A percentile compares a stretch with the other conserved stretches of the same genome.
Evolutionary conservation across 2,329 filamentous ascomycete genomes (phyloP).

Genomic region (Tolypocladium cylindrosporum): DNA sequence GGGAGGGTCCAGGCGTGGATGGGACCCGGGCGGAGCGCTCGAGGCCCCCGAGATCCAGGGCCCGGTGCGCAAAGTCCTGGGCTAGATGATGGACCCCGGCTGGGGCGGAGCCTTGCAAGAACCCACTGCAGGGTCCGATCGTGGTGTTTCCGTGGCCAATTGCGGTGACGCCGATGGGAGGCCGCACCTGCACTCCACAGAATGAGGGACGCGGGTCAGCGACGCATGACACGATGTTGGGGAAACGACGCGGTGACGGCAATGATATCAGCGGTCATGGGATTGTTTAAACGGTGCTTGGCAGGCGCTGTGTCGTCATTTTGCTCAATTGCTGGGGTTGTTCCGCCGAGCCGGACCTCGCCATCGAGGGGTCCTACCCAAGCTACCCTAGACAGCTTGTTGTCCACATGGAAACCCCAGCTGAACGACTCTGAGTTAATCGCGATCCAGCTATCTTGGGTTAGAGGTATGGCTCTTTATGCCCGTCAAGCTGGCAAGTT

Average conservation of each 20-base stretch:
- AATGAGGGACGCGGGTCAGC: not conserved
- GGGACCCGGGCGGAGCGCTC: not conserved
- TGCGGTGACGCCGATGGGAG: not conserved
- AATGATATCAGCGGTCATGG: not conserved
- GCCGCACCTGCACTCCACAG: not conserved
- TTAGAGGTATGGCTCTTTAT: too few species aligned
- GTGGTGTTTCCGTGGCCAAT: not conserved
- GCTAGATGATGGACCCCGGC: not conserved
- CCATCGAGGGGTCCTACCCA: not conserved
- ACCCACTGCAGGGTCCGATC: not conserved
- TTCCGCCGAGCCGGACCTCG: not conserved
- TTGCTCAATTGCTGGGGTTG: not conserved
- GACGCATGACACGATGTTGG: not conserved
- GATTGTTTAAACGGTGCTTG: not conserved
- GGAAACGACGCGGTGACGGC: not conserved
- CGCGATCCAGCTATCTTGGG: too few species aligned
- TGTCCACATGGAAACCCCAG: too few species aligned
- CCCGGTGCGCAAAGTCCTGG: not conserved
- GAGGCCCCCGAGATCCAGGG: not conserved
- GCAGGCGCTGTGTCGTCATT: not conserved
- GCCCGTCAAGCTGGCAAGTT: too few species aligned
- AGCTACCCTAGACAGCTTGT: not conserved
- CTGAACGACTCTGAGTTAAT: too few species aligned
- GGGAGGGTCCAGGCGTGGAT: not conserved
- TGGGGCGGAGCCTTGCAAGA: not conserved